Percentiles rank a stretch among this genome's conserved stretches.
phyloP scores from a whole-genome alignment of 495 filamentous ascomycete genomes.

The Penicillium angulare region DNA sequence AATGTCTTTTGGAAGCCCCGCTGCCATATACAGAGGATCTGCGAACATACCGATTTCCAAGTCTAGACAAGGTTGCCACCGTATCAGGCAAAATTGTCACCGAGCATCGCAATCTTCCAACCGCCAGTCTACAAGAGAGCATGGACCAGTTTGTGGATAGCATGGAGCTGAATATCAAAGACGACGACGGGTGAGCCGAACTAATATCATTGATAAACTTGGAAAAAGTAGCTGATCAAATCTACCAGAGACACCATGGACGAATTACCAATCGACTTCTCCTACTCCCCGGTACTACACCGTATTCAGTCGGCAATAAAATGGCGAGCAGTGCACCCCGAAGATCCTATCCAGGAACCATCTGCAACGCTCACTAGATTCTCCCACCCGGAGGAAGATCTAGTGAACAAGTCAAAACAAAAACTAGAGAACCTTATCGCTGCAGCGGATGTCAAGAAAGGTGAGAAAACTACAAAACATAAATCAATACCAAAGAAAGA shows the following conservation, averaged over 20 bases:
- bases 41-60: constrained; percentile 83
- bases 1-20: constrained; percentile 87
- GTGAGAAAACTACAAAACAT: constrained; percentile 34
- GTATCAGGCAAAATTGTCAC: constrained; percentile 80
- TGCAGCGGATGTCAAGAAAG: constrained; percentile 83
- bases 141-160: constrained; percentile 91
- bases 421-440: constrained; percentile 61
- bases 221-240: not conserved
- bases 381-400: constrained; percentile 67
- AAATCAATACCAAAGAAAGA: no score
- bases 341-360: constrained; percentile 63
- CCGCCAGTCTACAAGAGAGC: constrained; percentile 64
- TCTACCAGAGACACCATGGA: constrained; percentile 62
- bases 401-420: constrained; percentile 54
- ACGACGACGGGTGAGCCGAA: constrained; percentile 69
- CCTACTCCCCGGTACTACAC: constrained; percentile 89
- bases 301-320: constrained; percentile 82
- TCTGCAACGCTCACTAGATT: constrained; percentile 69
- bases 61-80: constrained; percentile 83
- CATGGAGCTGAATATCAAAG: constrained; percentile 76
- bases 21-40: constrained; percentile 95
- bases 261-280: constrained; percentile 76
- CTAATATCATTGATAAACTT: not conserved
- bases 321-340: constrained; percentile 73
- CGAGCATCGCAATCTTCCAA: constrained; percentile 85